A percentile compares a stretch with the other conserved stretches of the same genome.
These are phyloP conservation scores for Russula emetica DNA, from an alignment of 768 basidiomycete genomes.

Conservation along the genomic window DNA sequence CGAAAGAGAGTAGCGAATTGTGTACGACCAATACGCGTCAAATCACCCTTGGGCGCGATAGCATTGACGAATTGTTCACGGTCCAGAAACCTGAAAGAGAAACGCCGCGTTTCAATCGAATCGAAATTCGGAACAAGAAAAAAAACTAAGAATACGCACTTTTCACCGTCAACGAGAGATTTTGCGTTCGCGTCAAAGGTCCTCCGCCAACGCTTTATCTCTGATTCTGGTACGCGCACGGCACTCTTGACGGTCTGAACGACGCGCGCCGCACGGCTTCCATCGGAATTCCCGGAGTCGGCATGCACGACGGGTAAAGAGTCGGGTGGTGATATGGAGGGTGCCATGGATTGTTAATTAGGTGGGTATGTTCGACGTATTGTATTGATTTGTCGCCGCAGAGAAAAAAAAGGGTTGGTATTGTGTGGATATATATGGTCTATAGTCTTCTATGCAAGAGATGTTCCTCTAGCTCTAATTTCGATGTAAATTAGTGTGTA, in stretches of 20 bases:
- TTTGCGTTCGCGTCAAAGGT: slow-evolving; percentile 84
- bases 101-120: background rate
- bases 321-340: slow-evolving; percentile 27
- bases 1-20: slow-evolving; percentile 90
- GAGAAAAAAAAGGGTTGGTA: background rate
- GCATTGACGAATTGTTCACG: slow-evolving; percentile 89
- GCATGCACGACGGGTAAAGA: slow-evolving; percentile 47
- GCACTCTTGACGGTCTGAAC: slow-evolving; percentile 63
- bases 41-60: slow-evolving; percentile 83
- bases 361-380: slow-evolving; percentile 16
- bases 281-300: slow-evolving; percentile 49
- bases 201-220: slow-evolving; percentile 84
- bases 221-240: slow-evolving; percentile 70
- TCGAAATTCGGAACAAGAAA: background rate
- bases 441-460: slow-evolving; percentile 16
- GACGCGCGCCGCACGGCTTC: slow-evolving; percentile 40
- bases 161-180: slow-evolving; percentile 66
- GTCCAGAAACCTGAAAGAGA: slow-evolving; percentile 71
- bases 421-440: slow-evolving; percentile 15
- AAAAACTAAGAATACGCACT: slow-evolving; percentile 47
- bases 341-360: slow-evolving; percentile 20
- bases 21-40: slow-evolving; percentile 77
- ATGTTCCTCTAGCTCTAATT: slow-evolving; percentile 1
- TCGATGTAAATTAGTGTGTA: background rate
- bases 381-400: background rate